Evolutionary conservation across 2,329 filamentous ascomycete genomes (phyloP).

Genomic region (Lasiodiplodia sp.): DNA sequence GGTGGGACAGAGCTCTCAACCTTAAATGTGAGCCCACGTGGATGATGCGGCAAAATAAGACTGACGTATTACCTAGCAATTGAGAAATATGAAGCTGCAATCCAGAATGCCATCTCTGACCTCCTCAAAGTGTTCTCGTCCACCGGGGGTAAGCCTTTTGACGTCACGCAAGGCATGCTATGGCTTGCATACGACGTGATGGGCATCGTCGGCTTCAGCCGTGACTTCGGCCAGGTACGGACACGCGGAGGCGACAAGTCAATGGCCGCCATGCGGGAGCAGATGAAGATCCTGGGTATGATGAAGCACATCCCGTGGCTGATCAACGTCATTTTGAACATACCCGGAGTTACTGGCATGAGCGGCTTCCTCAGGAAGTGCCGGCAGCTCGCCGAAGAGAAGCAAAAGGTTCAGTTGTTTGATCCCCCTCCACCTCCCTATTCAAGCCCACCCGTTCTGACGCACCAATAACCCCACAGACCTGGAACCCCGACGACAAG

Average conservation of each 20-base stretch:
- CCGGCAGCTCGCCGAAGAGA: constrained; percentile 38
- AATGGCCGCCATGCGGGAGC: constrained; percentile 30
- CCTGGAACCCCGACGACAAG: constrained; percentile 37
- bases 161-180: background rate
- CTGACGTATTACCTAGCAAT: background rate
- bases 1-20: too few relatives aligned
- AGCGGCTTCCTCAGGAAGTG: constrained; percentile 43
- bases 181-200: constrained; percentile 57
- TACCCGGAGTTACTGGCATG: constrained; percentile 40
- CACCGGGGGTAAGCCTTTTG: background rate
- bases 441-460: too few relatives aligned
- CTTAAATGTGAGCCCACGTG: too few relatives aligned
- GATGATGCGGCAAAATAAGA: too few relatives aligned
- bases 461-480: constrained; percentile 30
- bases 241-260: too few relatives aligned
- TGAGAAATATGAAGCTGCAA: background rate
- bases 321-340: constrained; percentile 39
- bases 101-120: background rate
- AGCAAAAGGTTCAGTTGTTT: constrained; percentile 37
- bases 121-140: background rate
- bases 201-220: constrained; percentile 53
- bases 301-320: constrained; percentile 48
- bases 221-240: constrained; percentile 42
- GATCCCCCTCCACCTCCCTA: background rate
- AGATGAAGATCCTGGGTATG: constrained; percentile 45